Percentiles rank a stretch among this genome's conserved stretches.
Conservation (phyloP, 352 stramenopile species). For the Globisporangium orthogonon region DNA sequence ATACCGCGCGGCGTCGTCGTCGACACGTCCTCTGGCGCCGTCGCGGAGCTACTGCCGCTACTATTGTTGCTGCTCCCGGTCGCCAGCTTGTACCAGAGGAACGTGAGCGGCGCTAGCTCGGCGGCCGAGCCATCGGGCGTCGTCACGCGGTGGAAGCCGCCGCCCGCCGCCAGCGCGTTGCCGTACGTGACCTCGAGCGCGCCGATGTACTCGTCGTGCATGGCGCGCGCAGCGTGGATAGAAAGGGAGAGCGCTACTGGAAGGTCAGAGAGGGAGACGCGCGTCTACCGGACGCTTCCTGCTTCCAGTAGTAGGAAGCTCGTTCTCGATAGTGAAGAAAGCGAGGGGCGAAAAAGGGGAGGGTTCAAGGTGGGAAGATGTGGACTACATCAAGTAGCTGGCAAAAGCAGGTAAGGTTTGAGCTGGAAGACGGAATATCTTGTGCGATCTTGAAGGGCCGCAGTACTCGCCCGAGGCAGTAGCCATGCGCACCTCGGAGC, state of each 20-base stretch:
- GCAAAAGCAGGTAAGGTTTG: too few species aligned
- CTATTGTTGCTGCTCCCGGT: conserved; percentile 6
- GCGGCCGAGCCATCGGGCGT: conserved; percentile 62
- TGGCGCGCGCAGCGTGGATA: conserved; percentile 13
- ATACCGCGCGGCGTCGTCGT: conserved; percentile 19
- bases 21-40: neutral
- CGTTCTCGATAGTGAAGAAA: too few species aligned
- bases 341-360: too few species aligned
- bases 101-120: conserved; percentile 76
- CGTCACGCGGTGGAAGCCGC: conserved; percentile 80
- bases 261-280: too few species aligned
- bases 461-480: too few species aligned
- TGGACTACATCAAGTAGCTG: too few species aligned
- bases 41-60: neutral
- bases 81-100: conserved; percentile 74
- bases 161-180: conserved; percentile 71
- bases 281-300: too few species aligned
- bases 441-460: too few species aligned
- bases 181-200: conserved; percentile 83
- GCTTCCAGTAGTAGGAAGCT: too few species aligned
- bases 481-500: neutral
- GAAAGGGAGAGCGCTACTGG: too few species aligned
- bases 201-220: conserved; percentile 69
- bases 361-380: too few species aligned
- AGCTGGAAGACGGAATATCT: too few species aligned